Evolutionary conservation across 2,329 filamentous ascomycete species (phyloP).

Genomic region (Harringtonia lauricola): DNA sequence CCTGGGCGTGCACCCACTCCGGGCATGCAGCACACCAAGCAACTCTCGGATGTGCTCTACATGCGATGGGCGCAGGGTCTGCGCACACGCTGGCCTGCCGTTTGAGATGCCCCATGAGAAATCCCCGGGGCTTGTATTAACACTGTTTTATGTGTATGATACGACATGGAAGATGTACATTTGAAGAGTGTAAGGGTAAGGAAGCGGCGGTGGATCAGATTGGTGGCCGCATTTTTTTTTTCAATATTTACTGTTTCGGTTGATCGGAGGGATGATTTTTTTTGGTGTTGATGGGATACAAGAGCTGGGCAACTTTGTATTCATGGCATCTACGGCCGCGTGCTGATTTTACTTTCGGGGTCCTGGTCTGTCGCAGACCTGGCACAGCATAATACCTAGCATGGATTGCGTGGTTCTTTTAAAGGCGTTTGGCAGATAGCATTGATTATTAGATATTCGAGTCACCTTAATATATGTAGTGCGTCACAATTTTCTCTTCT

Average conservation of each 20-base stretch:
- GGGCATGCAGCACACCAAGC: conserved; percentile 87
- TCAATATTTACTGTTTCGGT: too few relatives aligned
- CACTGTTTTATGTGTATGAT: not conserved
- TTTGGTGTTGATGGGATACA: not conserved
- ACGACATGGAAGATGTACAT: not conserved
- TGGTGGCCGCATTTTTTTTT: not conserved
- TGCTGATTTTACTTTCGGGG: too few relatives aligned
- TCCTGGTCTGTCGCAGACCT: too few relatives aligned
- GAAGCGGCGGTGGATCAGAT: not conserved
- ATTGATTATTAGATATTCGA: not conserved
- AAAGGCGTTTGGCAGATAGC: not conserved
- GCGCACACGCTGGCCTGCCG: conserved; percentile 26
- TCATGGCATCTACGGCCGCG: too few relatives aligned
- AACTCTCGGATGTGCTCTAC: conserved; percentile 85
- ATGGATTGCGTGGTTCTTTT: conserved; percentile 1
- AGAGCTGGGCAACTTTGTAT: too few relatives aligned
- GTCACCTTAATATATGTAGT: not conserved
- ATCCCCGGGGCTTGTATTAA: not conserved
- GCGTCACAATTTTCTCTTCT: too few relatives aligned
- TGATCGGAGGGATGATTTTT: too few relatives aligned
- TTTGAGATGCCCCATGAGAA: conserved; percentile 1
- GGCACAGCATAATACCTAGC: conserved; percentile 5
- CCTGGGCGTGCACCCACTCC: conserved; percentile 43
- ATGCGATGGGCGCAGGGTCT: conserved; percentile 81
- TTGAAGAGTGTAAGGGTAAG: not conserved